These are phyloP conservation scores for Cinchona pubescens DNA, from an alignment of 257 asterid genomes.

Conservation along the genomic window DNA sequence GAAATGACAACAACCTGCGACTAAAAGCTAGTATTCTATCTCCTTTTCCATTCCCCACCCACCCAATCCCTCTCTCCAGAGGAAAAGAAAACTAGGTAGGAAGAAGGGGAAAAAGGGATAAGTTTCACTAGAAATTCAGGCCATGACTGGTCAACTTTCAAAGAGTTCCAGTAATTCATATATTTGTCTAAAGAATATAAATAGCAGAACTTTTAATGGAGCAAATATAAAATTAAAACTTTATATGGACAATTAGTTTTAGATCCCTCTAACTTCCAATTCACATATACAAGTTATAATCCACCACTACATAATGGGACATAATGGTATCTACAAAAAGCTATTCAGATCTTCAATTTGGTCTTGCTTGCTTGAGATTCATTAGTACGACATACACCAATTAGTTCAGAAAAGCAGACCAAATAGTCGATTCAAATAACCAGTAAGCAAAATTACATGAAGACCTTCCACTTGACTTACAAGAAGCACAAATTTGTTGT, in stretches of 20 bases:
- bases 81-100: neutral
- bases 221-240: neutral
- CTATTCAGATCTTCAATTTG: neutral
- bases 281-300: too few species aligned
- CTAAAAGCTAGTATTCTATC: neutral
- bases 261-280: too few species aligned
- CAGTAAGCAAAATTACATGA: too few species aligned
- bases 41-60: neutral
- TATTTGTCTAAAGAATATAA: neutral
- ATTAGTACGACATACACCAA: neutral
- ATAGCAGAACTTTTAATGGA: neutral
- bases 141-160: neutral
- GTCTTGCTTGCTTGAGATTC: conserved; percentile 3
- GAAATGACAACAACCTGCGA: neutral
- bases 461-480: too few species aligned
- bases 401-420: neutral
- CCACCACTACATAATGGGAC: too few species aligned
- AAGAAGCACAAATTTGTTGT: too few species aligned
- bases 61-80: too few species aligned
- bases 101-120: neutral
- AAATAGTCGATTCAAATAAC: too few species aligned
- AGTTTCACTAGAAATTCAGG: neutral
- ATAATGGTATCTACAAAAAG: neutral
- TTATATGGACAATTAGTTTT: too few species aligned
- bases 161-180: neutral